Evolutionary conservation across 345 rosid species (phyloP).

Genomic region (Lumnitzera littorea): DNA sequence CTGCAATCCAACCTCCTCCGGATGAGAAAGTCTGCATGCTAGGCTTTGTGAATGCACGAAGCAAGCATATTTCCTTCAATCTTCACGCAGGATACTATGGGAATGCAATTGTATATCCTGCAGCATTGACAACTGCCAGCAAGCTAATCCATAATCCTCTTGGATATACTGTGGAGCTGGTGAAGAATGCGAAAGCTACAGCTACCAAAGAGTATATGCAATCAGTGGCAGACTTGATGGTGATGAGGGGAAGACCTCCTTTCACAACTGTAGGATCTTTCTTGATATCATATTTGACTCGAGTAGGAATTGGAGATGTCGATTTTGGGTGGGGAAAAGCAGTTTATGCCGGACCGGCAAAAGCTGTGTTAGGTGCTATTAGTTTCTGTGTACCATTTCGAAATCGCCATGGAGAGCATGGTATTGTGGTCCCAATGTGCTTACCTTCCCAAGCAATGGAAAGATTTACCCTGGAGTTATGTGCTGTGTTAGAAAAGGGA

Average conservation of each 20-base stretch:
- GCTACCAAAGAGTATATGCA: constrained; percentile 11
- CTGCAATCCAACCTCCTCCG: constrained; percentile 6
- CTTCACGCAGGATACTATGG: constrained; percentile 16
- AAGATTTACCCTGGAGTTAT: no score
- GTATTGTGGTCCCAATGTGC: constrained; percentile 4
- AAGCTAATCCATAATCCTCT: constrained; percentile 5
- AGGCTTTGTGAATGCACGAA: constrained; percentile 5
- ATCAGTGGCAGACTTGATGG: constrained; percentile 5
- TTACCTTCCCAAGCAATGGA: no score
- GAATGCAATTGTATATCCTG: constrained; percentile 10
- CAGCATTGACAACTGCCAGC: constrained; percentile 8
- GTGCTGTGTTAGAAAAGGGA: no score
- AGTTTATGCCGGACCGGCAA: neutral
- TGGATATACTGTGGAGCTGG: constrained; percentile 10
- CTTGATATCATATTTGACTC: constrained; percentile 4
- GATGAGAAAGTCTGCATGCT: constrained; percentile 5
- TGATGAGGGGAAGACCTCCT: constrained; percentile 1
- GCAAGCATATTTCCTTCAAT: neutral
- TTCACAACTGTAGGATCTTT: neutral
- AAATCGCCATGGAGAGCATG: constrained; percentile 14
- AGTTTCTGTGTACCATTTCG: constrained; percentile 3
- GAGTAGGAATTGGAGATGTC: constrained; percentile 5
- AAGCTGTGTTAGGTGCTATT: neutral
- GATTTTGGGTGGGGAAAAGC: constrained; percentile 20
- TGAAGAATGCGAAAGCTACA: constrained; percentile 9